Evolutionary conservation across 768 basidiomycete species (phyloP), one percentile per base, ranked within the genome.

Genomic region (Scleroderma citrinum): DNA sequence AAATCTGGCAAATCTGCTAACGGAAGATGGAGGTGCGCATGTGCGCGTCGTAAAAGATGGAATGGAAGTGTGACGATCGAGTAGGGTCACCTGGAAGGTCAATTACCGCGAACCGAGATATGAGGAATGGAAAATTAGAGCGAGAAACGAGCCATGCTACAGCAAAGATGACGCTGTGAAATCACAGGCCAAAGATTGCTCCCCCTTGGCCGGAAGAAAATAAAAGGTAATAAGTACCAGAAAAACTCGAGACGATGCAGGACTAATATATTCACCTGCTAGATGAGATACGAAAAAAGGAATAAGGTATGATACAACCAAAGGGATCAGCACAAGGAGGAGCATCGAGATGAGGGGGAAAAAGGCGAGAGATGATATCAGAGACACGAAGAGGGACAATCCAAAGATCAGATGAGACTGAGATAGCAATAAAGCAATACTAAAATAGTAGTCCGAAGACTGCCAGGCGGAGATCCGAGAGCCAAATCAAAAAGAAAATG

Each of bases 381-480:
- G 43, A 42, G 48, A 55, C 35, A 56, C 38, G 29, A 38, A 19
- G 24, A 50, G 53, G 45, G 57, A 56, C 57, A 60, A 54, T 55
- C 61, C 51, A 42, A 42, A 56, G 51, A 55, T 45, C 55, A 63
- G 59, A 61, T 46, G 50, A 52, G 26, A 50, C 26, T 57, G 59
- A 61, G 58, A 66, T 68, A 66, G 56, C 58, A 66, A 66, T 66
- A 68, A 66, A 59, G 55, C 57, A 49, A 55, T 60, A 65, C 62
- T 68, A 66, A 50, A 53, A 56, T 68, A 66, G 36, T 32, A 65
- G 62, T 62, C 62, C 57, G 44, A 47, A 48, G 56, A 58, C 50
- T 50, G 54, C 50, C 55, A 60, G 59, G 53, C 56, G 49, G 64
- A 59, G 57, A 61, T 54, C 53, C 51, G 52, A 58, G 35, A 56